Percentiles rank a stretch among this genome's conserved stretches.
phyloP scores from a whole-genome alignment of 2,329 filamentous ascomycete genomes.

The Cladorrhinum sp. region DNA sequence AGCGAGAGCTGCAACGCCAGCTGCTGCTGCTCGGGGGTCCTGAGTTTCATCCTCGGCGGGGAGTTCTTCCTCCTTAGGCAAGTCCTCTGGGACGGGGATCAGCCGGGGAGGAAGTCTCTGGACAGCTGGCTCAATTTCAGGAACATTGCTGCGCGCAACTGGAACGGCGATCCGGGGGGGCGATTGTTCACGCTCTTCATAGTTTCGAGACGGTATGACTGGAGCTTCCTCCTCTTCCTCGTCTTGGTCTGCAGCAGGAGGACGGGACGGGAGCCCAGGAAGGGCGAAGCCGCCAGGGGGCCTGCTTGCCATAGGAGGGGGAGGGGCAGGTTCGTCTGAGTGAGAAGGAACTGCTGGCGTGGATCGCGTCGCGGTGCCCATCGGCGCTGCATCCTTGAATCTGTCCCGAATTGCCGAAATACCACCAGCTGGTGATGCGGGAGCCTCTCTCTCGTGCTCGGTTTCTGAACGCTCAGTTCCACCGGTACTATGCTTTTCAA shows the following conservation, averaged over 20 bases:
- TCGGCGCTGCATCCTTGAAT: conserved; percentile 74
- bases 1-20: conserved; percentile 54
- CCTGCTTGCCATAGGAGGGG: conserved; percentile 62
- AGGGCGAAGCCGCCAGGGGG: conserved; percentile 74
- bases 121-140: conserved; percentile 47
- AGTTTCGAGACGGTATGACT: conserved; percentile 33
- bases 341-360: conserved; percentile 37
- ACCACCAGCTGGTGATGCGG: conserved; percentile 58
- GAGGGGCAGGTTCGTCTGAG: conserved; percentile 54
- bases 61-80: conserved; percentile 63
- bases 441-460: conserved; percentile 35
- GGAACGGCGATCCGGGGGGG: conserved; percentile 86
- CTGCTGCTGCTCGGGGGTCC: conserved; percentile 58
- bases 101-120: conserved; percentile 53
- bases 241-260: conserved; percentile 54
- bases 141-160: conserved; percentile 62
- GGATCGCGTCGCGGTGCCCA: conserved; percentile 49
- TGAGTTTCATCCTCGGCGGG: conserved; percentile 61
- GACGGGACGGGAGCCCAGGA: conserved; percentile 67
- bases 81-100: conserved; percentile 49
- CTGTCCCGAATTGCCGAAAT: conserved; percentile 76
- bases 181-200: conserved; percentile 53
- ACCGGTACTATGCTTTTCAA: conserved; percentile 62
- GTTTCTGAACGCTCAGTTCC: conserved; percentile 45
- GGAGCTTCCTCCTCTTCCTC: conserved; percentile 50